Percentiles rank a stretch among this genome's conserved stretches.
Conservation (phyloP, 2,329 filamentous ascomycete species). For the Microdochium trichocladiopsis region DNA sequence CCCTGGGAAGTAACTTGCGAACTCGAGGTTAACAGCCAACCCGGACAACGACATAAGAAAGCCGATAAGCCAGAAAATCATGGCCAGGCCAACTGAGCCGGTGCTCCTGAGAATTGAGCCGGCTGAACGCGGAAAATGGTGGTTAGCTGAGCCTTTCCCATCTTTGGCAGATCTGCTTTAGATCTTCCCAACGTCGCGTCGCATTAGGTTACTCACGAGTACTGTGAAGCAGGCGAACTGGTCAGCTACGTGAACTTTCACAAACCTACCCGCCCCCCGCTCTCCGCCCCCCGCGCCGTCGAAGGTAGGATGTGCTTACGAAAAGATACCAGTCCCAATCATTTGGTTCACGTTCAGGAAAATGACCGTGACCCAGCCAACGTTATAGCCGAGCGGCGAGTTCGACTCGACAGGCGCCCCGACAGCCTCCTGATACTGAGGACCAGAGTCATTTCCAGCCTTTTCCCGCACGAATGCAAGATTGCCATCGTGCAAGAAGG, state of each 20-base stretch:
- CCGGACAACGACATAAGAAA: constrained; percentile 37
- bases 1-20: constrained; percentile 48
- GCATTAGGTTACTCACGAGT: constrained; percentile 40
- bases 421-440: constrained; percentile 49
- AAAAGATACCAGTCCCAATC: constrained; percentile 56
- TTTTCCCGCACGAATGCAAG: constrained; percentile 16
- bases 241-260: too few species aligned
- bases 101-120: constrained; percentile 39
- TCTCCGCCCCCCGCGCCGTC: too few species aligned
- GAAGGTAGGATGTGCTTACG: too few species aligned
- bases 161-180: too few species aligned
- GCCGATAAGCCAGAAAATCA: constrained; percentile 50
- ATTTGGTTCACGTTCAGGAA: constrained; percentile 54
- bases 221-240: too few species aligned
- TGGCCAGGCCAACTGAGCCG: constrained; percentile 43
- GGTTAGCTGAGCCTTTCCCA: too few species aligned
- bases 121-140: constrained; percentile 20
- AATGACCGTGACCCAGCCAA: constrained; percentile 46
- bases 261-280: too few species aligned
- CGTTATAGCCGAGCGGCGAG: constrained; percentile 54
- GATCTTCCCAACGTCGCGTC: too few species aligned
- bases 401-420: constrained; percentile 53
- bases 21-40: constrained; percentile 45
- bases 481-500: constrained; percentile 16
- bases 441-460: constrained; percentile 33